A percentile compares a stretch with the other conserved stretches of the same genome.
Conservation (phyloP, 2,329 filamentous ascomycete species). For the Ophiocordyceps robertsii region DNA sequence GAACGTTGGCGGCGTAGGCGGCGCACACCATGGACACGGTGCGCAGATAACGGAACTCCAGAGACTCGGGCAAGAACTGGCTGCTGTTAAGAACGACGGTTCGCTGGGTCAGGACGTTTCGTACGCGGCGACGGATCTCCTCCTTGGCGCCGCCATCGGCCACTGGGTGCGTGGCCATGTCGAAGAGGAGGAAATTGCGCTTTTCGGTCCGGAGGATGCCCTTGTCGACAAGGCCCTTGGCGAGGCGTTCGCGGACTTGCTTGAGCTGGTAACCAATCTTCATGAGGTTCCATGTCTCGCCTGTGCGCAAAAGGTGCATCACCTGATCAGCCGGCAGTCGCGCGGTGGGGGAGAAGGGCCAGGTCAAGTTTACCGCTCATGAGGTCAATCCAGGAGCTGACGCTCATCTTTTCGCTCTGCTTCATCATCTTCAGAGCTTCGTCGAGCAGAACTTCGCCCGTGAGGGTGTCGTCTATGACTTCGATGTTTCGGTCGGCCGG, state of each 20-base stretch:
- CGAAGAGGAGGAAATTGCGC: conserved; percentile 97
- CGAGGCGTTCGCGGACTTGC: conserved; percentile 93
- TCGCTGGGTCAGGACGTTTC: conserved; percentile 83
- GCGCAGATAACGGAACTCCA: conserved; percentile 85
- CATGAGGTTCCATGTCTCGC: conserved; percentile 99
- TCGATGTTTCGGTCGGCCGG: conserved; percentile 90
- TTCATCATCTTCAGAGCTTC: conserved; percentile 99
- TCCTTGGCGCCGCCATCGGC: conserved; percentile 95
- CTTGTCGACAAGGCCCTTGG: conserved; percentile 96
- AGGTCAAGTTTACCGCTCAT: conserved; percentile 70
- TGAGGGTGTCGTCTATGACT: conserved; percentile 91
- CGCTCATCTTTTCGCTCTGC: conserved; percentile 98
- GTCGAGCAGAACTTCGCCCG: conserved; percentile 91
- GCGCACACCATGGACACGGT: conserved; percentile 96
- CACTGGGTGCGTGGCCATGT: conserved; percentile 98
- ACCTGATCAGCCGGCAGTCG: background rate
- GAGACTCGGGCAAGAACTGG: conserved; percentile 83
- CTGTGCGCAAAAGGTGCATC: conserved; percentile 28
- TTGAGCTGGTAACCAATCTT: conserved; percentile 99
- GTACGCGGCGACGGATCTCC: conserved; percentile 84
- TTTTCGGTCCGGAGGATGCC: conserved; percentile 97
- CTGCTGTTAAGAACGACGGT: conserved; percentile 80
- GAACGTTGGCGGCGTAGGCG: conserved; percentile 92
- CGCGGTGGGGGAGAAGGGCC: background rate
- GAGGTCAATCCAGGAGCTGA: conserved; percentile 96